phyloP scores from a whole-genome alignment of 192 early-diverging fungal genomes.

The Chytriomyces sp. region DNA sequence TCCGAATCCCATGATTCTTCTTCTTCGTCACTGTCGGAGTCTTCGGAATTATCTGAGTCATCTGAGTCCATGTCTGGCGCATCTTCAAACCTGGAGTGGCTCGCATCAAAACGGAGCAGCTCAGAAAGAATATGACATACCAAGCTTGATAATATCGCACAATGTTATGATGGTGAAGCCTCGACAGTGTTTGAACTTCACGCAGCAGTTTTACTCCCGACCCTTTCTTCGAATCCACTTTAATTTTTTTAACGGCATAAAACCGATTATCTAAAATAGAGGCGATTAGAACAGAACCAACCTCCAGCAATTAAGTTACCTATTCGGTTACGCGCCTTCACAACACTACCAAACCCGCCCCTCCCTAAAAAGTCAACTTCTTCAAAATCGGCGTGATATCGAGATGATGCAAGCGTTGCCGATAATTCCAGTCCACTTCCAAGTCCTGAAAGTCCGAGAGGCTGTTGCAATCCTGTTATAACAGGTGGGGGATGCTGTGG shows the following conservation, averaged over 20 bases:
- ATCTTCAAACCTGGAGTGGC: constrained; percentile 86
- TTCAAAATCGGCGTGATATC: constrained; percentile 56
- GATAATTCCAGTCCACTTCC: constrained; percentile 27
- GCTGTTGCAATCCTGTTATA: constrained; percentile 18
- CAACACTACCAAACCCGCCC: constrained; percentile 92
- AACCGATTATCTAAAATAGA: constrained; percentile 50
- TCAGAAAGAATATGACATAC: background rate
- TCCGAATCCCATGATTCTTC: constrained; percentile 51
- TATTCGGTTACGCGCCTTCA: constrained; percentile 87
- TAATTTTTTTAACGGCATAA: constrained; percentile 94
- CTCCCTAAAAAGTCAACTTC: constrained; percentile 56
- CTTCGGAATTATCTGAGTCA: constrained; percentile 39
- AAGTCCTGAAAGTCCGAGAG: constrained; percentile 28
- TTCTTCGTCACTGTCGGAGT: constrained; percentile 37
- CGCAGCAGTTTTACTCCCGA: constrained; percentile 82
- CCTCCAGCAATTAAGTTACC: constrained; percentile 57
- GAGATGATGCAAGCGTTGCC: constrained; percentile 23
- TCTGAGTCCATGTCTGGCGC: constrained; percentile 25
- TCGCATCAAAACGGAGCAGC: constrained; percentile 66
- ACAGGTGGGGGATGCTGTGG: background rate
- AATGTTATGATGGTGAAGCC: constrained; percentile 87
- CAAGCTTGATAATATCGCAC: constrained; percentile 55
- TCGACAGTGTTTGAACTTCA: constrained; percentile 88
- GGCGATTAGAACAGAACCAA: background rate
- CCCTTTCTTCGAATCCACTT: constrained; percentile 77